phyloP scores from a whole-genome alignment of 225 moss, liverwort and hornwort genomes.

The Lunularia cruciata region DNA sequence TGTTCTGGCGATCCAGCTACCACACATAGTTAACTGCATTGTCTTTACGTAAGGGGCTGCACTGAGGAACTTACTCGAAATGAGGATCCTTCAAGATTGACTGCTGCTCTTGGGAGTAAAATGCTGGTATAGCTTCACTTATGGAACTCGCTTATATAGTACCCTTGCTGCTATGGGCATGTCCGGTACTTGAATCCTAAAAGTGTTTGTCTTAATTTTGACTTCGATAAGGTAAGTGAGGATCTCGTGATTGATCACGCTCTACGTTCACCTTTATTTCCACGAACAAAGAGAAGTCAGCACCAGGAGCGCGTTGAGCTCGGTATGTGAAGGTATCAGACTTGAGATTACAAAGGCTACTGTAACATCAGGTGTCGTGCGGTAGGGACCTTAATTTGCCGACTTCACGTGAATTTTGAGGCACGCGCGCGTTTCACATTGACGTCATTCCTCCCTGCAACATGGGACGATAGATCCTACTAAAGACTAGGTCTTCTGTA shows the following conservation, averaged over 20 bases:
- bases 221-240: slow-evolving; percentile 1
- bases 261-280: background rate
- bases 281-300: background rate
- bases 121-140: background rate
- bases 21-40: background rate
- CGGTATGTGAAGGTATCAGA: background rate
- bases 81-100: background rate
- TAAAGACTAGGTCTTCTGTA: too few relatives aligned
- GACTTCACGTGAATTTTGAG: slow-evolving; percentile 3
- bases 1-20: too few relatives aligned
- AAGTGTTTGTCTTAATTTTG: background rate
- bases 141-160: background rate
- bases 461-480: background rate
- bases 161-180: background rate
- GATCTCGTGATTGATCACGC: slow-evolving; percentile 2
- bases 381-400: too few relatives aligned
- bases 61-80: slow-evolving; percentile 2
- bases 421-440: background rate
- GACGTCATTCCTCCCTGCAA: background rate
- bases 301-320: background rate
- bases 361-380: background rate
- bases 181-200: background rate
- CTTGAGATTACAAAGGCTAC: background rate
- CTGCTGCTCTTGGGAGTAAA: slow-evolving; percentile 1
- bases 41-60: background rate